phyloP scores from a whole-genome alignment of 2,329 filamentous ascomycete genomes.

The Cucurbitaria berberidis region DNA sequence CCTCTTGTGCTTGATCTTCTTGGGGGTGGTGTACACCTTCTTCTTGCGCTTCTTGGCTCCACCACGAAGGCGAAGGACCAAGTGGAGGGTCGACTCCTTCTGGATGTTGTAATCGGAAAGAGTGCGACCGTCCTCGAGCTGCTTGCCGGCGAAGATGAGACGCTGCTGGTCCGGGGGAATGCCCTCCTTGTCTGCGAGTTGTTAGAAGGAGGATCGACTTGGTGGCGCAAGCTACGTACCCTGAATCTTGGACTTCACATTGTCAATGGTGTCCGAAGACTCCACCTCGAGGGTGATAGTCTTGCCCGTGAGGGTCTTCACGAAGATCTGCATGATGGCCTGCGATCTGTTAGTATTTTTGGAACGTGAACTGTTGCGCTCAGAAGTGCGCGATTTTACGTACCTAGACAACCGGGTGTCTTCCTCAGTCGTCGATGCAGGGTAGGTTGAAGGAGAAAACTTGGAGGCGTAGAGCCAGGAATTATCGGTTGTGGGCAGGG shows the following conservation, averaged over 20 bases:
- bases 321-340: constrained; percentile 59
- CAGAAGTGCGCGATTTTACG: constrained; percentile 26
- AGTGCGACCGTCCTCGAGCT: constrained; percentile 99
- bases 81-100: constrained; percentile 99
- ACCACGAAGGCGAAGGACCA: constrained; percentile 97
- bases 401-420: constrained; percentile 65
- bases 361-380: not conserved
- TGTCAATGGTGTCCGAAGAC: constrained; percentile 99
- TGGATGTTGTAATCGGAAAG: constrained; percentile 99
- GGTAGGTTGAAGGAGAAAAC: constrained; percentile 23
- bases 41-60: constrained; percentile 98
- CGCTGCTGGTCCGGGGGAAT: constrained; percentile 99
- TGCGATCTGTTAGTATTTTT: constrained; percentile 27
- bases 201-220: constrained; percentile 28
- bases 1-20: constrained; percentile 99
- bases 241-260: constrained; percentile 98
- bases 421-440: constrained; percentile 64
- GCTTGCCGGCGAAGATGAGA: constrained; percentile 99
- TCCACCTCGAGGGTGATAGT: constrained; percentile 99
- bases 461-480: constrained; percentile 17
- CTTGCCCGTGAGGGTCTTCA: constrained; percentile 89
- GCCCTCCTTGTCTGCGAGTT: constrained; percentile 91
- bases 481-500: constrained; percentile 34
- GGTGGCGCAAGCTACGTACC: constrained; percentile 52
- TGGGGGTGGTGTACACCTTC: constrained; percentile 99